These are phyloP conservation scores for Zea luxurians DNA, from an alignment of 176 grass and related monocot species.

Conservation along the genomic window DNA sequence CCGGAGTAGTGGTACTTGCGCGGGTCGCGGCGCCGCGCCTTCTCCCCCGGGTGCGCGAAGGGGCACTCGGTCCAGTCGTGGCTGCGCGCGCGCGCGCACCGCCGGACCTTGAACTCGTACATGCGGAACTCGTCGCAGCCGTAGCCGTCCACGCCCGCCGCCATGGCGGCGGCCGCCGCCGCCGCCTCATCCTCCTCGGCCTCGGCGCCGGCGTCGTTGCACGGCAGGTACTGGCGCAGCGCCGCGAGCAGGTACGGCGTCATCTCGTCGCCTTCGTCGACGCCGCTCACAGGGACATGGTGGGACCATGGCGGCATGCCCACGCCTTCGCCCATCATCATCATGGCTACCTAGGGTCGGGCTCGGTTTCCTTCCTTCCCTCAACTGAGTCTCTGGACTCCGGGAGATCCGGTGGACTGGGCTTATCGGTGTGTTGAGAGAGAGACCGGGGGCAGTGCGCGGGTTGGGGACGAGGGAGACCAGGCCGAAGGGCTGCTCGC, in stretches of 20 bases:
- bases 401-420: slow-evolving; percentile 15
- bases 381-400: not conserved
- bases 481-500: not conserved
- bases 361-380: not conserved
- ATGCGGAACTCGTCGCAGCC: slow-evolving; percentile 91
- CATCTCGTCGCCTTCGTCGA: slow-evolving; percentile 41
- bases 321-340: slow-evolving; percentile 68
- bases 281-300: slow-evolving; percentile 47
- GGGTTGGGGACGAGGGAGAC: not conserved
- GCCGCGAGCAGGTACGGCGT: slow-evolving; percentile 55
- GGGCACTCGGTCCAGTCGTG: slow-evolving; percentile 99
- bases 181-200: slow-evolving; percentile 27
- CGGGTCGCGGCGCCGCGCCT: slow-evolving; percentile 83
- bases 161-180: slow-evolving; percentile 28
- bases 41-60: slow-evolving; percentile 92
- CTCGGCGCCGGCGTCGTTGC: slow-evolving; percentile 28
- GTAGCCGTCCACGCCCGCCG: slow-evolving; percentile 52
- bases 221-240: slow-evolving; percentile 54
- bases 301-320: slow-evolving; percentile 64
- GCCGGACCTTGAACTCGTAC: slow-evolving; percentile 97
- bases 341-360: slow-evolving; percentile 29
- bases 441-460: not conserved
- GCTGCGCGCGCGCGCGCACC: slow-evolving; percentile 66
- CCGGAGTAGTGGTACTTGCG: slow-evolving; percentile 94
- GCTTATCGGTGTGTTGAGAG: not conserved